Evolutionary conservation across 257 asterid species (phyloP).

Genomic region (Gentiana dahurica): DNA sequence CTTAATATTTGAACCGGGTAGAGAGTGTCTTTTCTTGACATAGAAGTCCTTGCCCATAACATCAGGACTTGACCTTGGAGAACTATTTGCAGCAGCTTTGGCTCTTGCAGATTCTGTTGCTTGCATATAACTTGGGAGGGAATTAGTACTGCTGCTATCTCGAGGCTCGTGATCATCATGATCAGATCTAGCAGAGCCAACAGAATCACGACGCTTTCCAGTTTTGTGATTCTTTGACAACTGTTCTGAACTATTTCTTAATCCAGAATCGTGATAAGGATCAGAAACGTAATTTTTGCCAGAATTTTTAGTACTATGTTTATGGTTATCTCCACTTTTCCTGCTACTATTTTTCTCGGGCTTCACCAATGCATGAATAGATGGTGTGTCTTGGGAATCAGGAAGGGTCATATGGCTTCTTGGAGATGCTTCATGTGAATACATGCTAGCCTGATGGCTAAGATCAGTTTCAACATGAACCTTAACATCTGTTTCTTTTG

Average conservation of each 20-base stretch:
- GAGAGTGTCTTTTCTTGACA: slow-evolving; percentile 71
- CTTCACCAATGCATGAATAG: slow-evolving; percentile 57
- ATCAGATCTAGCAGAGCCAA: slow-evolving; percentile 50
- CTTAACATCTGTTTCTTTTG: slow-evolving; percentile 21
- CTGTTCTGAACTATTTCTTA: slow-evolving; percentile 49
- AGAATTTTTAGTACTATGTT: slow-evolving; percentile 36
- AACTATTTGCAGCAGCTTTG: slow-evolving; percentile 58
- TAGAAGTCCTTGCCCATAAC: slow-evolving; percentile 56
- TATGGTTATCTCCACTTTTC: slow-evolving; percentile 36
- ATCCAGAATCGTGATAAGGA: slow-evolving; percentile 36
- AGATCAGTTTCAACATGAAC: too few species aligned
- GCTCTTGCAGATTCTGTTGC: slow-evolving; percentile 97
- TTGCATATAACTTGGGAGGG: slow-evolving; percentile 97
- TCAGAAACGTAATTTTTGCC: slow-evolving; percentile 36
- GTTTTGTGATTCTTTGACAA: slow-evolving; percentile 39
- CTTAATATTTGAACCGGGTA: slow-evolving; percentile 61
- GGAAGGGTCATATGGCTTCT: slow-evolving; percentile 50
- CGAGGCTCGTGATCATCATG: slow-evolving; percentile 70
- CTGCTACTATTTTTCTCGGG: slow-evolving; percentile 44
- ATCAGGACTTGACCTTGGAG: slow-evolving; percentile 97
- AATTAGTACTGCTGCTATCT: slow-evolving; percentile 55
- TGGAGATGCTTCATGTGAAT: slow-evolving; percentile 70
- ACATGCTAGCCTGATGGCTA: slow-evolving; percentile 24
- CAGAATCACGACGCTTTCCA: slow-evolving; percentile 59
- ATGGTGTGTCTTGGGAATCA: slow-evolving; percentile 73